phyloP scores from a whole-genome alignment of 305 asterid species.

The Solanum chacoense region DNA sequence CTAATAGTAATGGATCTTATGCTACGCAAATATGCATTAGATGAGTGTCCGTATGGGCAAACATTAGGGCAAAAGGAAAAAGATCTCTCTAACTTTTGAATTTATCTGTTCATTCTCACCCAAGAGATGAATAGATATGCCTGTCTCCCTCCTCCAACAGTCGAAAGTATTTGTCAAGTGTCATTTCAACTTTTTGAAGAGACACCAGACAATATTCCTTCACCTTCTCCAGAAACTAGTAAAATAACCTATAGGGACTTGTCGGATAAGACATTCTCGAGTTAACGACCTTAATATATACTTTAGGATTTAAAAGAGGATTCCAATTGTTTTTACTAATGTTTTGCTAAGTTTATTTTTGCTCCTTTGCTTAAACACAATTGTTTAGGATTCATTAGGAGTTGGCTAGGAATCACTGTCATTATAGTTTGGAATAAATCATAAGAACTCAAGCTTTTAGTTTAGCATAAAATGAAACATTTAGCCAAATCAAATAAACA shows the following conservation, averaged over 20 bases:
- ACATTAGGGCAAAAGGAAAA: too few species aligned
- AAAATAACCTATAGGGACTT: background rate
- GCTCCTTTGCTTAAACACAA: background rate
- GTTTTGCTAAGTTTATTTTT: background rate
- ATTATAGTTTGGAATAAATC: too few species aligned
- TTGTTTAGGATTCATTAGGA: background rate
- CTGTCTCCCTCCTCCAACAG: background rate
- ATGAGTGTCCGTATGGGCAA: background rate
- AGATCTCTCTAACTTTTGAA: background rate
- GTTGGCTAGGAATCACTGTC: too few species aligned
- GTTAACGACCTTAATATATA: background rate
- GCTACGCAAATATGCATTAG: background rate
- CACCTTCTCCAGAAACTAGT: background rate
- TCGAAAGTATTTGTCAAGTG: background rate
- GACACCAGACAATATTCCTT: background rate
- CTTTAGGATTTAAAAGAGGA: background rate
- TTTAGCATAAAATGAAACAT: background rate
- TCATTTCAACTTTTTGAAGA: background rate
- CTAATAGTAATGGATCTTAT: background rate
- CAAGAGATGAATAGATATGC: background rate
- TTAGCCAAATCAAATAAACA: background rate
- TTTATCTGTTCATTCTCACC: background rate
- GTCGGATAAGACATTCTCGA: background rate
- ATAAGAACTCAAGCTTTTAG: background rate
- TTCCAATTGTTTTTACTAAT: background rate